Evolutionary conservation across 345 rosid genomes (phyloP), one percentile per base, ranked within the genome.

Genomic region (Salix suchowensis): DNA sequence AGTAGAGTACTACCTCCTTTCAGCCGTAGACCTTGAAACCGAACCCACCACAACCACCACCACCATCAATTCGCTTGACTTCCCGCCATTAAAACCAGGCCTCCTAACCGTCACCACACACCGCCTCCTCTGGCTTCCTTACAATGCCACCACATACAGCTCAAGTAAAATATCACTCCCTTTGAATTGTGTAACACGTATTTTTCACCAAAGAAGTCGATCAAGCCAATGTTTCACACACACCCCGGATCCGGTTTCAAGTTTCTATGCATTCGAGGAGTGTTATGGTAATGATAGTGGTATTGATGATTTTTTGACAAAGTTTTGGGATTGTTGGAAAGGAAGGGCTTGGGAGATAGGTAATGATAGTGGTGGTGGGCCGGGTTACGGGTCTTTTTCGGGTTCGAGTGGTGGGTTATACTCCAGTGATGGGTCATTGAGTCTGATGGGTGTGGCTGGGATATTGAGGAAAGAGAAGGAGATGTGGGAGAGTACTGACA

Each of bases 371-470:
- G 73, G 52, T 5, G 46, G 54, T 13, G 52, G 68, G 21, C 9
- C n/a, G 9, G 34, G 24, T 34, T 50, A 32, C 70, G 73, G 74
- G 13, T 76, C 65, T 28, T 82, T 66, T 81, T 62, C 80, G 8
- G 72, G 60, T 68, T 74, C 79, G 2, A 70, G 36, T 40, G 89
- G 90, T 75, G 91, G 97, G 62, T 81, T 91, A 24, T 93, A 91
- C 54, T 88, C 89, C 34, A 92, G 85, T 68, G 98, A 93, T 68
- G 97, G 93, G 39, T 76, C 89, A 26, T 91, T 94, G 86, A 89
- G 97, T 87, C 84, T 96, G 93, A 94, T 89, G 26, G 99, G 99
- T n/a, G 89, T 96, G 14, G 86, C 97, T 24, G 97, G 99, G n/a
- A 92, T 96, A 40, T 42, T 96, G 71, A 89, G 97, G 92, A 96